Base-by-base conservation (phyloP, 306 rosid genomes). In the Citrullus colocynthis region DNA sequence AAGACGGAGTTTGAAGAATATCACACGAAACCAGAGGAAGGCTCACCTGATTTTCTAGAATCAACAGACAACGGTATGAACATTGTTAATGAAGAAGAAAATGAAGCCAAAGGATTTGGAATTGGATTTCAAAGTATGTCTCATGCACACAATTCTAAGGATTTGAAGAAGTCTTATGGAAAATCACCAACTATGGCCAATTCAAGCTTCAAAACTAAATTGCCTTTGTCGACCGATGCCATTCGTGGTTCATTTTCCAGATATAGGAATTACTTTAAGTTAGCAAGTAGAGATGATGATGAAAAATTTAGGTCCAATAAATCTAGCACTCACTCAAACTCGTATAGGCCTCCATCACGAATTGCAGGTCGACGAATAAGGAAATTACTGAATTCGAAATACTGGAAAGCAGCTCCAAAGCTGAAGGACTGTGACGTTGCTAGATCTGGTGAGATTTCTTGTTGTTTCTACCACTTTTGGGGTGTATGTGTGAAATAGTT, bases 271-370 rank as follows among this genome's bases (percentile, higher is more conserved):
- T 83, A 78, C 83, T 82, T 49, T 79, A 89, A 86, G 86, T 83
- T 92, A 92, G 90, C 86, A 80, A 78, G 87, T 86, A 92, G 89
- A 83, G 98, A 92, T 89, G 96, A 95, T 86, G 97, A 89, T 56
- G 98, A 90, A 88, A 95, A 87, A 14, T 79, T 89, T 78, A 79
- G 93, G 90, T 81, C 83, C 88, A 76, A 77, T 78, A 90, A 90
- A 84, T 79, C 82, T 77, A 78, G 93, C 83, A 83, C 86, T 79
- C 91, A 88, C 79, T 78, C 77, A 4, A 94, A 85, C 85, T 89
- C 84, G 55, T 87, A 49, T 81, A 92, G 83, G 84, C 87, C 89
- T 83, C 79, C 85, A 8, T 86, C 85, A 9, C 84, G 80, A 69
- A 75, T 82, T 80, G 93, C 87, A 57, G 89, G 82, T 78, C 84